Base-by-base conservation (phyloP, 148 eudicot genomes). In the Diospyros lotus region DNA sequence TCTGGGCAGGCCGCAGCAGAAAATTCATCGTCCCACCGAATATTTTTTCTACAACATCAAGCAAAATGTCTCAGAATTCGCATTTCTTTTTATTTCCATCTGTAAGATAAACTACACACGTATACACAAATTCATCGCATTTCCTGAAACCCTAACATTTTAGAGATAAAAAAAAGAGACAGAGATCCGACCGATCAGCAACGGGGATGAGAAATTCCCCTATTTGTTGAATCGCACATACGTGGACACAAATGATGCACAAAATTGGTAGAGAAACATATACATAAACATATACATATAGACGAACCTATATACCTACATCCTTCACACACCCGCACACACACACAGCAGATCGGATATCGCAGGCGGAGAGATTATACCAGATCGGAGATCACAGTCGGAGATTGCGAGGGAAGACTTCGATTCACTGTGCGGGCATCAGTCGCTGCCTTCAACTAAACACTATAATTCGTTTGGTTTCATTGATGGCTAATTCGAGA, bases 1-100 rank as follows among this genome's bases (percentile, higher is more conserved):
- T 80, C 74, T 83, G 90, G 76, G 81, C 80, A 72, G 89, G 83
- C 89, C 92, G 90, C 89, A 86, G 84, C 93, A 90, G 84, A 78
- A 92, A 94, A 82, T 92, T 90, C 98, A 90, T 94, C 77, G 70
- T 83, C 85, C 71, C 72, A 68, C 75, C 73, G 52, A 48, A 43
- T 77, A 73, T 63, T n/a, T 63, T 66, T 44, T 44, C 83, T 80
- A 76, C 77, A 54, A 73, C 6, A 68, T 40, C 18, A 52, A 51
- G 4, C 44, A 28, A 52, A 68, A 68, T 51, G 10, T 12, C 58
- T 50, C 54, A 68, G 2, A 40, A 51, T 9, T 50, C 28, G 28
- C 28, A 28, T 44, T 9, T 51, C n/a, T 2, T 58, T n/a, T n/a
- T 15, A 39, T 7, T 43, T 66, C 9, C n/a, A 40, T 9, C 7